phyloP scores from a whole-genome alignment of 2,329 filamentous ascomycete species.

The Incumbomyces delicatus region DNA sequence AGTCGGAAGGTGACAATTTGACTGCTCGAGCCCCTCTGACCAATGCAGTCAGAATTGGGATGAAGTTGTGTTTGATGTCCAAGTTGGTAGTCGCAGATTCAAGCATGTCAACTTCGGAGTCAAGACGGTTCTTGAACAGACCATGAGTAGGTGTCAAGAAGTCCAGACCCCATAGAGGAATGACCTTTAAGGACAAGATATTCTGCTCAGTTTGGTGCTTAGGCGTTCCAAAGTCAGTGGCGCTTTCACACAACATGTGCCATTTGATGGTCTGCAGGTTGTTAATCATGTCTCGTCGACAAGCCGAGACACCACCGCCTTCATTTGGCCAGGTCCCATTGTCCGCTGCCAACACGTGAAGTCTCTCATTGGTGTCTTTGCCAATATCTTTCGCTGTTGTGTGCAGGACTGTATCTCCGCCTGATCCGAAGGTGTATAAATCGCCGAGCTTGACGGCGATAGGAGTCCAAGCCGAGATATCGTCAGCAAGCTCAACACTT shows the following conservation, averaged over 20 bases:
- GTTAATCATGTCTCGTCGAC: conserved; percentile 46
- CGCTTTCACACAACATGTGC: conserved; percentile 46
- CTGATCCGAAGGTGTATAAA: conserved; percentile 43
- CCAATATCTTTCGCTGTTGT: conserved; percentile 40
- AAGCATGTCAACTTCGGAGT: conserved; percentile 42
- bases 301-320: conserved; percentile 47
- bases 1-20: conserved; percentile 32
- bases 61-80: conserved; percentile 45
- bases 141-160: conserved; percentile 44
- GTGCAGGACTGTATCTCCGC: conserved; percentile 44
- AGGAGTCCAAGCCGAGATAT: conserved; percentile 44
- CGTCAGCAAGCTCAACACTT: conserved; percentile 42
- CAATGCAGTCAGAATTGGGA: conserved; percentile 42
- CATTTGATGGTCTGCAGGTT: conserved; percentile 44
- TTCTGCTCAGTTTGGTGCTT: conserved; percentile 48
- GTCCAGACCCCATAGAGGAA: conserved; percentile 47
- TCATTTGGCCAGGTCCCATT: conserved; percentile 46
- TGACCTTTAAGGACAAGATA: conserved; percentile 44
- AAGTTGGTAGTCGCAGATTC: conserved; percentile 33
- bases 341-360: conserved; percentile 45
- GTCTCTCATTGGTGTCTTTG: conserved; percentile 37
- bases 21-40: conserved; percentile 42
- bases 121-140: conserved; percentile 44
- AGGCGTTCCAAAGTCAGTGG: conserved; percentile 46
- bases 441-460: conserved; percentile 43